Evolutionary conservation across 2,329 filamentous ascomycete genomes (phyloP), one percentile per base, ranked within the genome.

Genomic region (Arthroderma uncinatum): DNA sequence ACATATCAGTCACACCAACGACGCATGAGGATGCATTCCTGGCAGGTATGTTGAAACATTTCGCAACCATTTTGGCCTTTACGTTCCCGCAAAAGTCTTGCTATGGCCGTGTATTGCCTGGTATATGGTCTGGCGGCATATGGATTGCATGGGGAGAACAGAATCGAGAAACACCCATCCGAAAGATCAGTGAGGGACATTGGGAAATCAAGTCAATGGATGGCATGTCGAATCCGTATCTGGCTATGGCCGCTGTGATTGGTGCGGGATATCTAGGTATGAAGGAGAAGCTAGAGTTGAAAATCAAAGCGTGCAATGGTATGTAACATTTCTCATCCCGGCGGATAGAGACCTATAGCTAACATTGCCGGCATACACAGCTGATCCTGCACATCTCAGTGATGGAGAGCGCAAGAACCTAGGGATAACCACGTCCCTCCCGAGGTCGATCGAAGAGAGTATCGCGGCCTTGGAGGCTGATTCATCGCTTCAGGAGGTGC

Each of bases 101-200:
- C 68, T 93, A 93, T 68, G 79, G 80, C 36, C 80, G 88, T 3
- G 77, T 87, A 9, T 70, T 73, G 1, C 83, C 89, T 55, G 80
- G 87, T n/a, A 75, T 74, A 58, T 93, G 87, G 88, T 80, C 86
- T 0, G 87, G 87, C n/a, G 87, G 87, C 0, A 80, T 83, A 6
- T 91, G 85, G 83, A 80, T 91, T 0, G 74, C 84, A 0, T 94
- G 87, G 88, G 89, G 89, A 10, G 86, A 82, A 3, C 84, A 93
- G 71, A 68, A 67, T 47, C 64, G 64, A 19, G 65, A 66, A 48
- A 61, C 61, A 1, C 57, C 64, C 5, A 56, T 68, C 8, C 64
- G 65, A 2, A 61, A 62, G 10, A 61, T 67, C 14, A 42, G 42
- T n/a, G 7, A 42, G 0, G 63, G 65, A 12, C 58, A 63, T 6